These are phyloP conservation scores for Cordyceps pruinosa DNA, from an alignment of 2,329 filamentous ascomycete species.

Conservation along the genomic window DNA sequence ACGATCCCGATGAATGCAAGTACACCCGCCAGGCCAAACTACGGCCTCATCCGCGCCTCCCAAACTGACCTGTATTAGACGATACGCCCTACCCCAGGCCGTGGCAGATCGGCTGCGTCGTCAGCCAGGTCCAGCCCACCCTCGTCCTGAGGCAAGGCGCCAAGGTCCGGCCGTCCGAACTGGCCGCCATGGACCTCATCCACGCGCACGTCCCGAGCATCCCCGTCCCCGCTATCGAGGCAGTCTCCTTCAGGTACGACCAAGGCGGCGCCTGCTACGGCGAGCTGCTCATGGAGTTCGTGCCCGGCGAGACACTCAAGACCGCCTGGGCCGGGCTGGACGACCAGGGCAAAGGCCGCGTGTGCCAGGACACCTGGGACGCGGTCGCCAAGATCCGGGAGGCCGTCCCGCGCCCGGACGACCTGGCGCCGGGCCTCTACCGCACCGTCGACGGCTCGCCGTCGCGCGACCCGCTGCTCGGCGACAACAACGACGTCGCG, in stretches of 20 bases:
- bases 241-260: background rate
- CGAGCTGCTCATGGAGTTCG: slow-evolving; percentile 11
- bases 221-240: slow-evolving; percentile 6
- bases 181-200: slow-evolving; percentile 13
- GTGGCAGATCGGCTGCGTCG: background rate
- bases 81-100: background rate
- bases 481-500: slow-evolving; percentile 7
- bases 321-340: slow-evolving; percentile 10
- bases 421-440: slow-evolving; percentile 11
- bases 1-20: slow-evolving; percentile 4
- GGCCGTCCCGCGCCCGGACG: slow-evolving; percentile 11
- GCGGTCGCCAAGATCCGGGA: slow-evolving; percentile 10
- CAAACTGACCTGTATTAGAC: background rate
- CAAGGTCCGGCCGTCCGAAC: slow-evolving; percentile 14
- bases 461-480: slow-evolving; percentile 10
- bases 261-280: slow-evolving; percentile 4
- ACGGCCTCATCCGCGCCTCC: background rate
- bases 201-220: slow-evolving; percentile 8
- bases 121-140: slow-evolving; percentile 10
- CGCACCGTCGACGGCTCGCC: slow-evolving; percentile 13
- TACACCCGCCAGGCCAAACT: background rate
- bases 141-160: slow-evolving; percentile 13
- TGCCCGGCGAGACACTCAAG: slow-evolving; percentile 11
- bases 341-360: slow-evolving; percentile 11
- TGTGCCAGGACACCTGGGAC: slow-evolving; percentile 15